Base-by-base conservation (phyloP, 2,329 filamentous ascomycete genomes). In the Ceratocystis lukuohia region DNA sequence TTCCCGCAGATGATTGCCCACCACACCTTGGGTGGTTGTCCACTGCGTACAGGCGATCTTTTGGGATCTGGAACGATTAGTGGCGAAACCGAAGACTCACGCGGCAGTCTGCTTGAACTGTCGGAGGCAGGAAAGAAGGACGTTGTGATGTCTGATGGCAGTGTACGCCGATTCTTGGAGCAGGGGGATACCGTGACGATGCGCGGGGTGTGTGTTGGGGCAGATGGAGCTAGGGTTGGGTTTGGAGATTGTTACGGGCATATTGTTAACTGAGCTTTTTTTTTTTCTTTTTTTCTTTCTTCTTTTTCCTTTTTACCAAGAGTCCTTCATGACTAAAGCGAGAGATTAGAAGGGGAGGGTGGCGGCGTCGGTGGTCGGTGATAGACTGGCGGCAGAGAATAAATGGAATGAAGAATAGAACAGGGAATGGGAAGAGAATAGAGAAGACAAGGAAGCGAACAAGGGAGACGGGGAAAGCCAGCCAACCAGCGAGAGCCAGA, bases 1-100 rank as follows among this genome's bases (percentile, higher is more conserved):
- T 91, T 89, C 75, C 80, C 86, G 1, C 88, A 91, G 74, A 90
- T 91, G 87, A 76, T 92, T 48, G 82, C 88, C 1, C 88, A 91
- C 74, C 88, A 91, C 73, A 85, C 85, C 0, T 79, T 88, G 65
- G 85, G 84, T 1, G 88, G 88, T 5, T 91, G 88, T 74, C 82
- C 83, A 0, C 80, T 91, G 76, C 80, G 82, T 46, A 79, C 84
- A 0, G 88, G 88, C 48, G 88, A 92, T 72, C 74, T 91, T 56
- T 75, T 91, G 4, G 88, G 88, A 2, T 88, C 70, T 7, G 71
- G 71, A 15, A 72, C 71, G 25, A 72, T 73, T 61, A 80, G 78
- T 70, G 79, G 79, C 2, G 74, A 76, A 3, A 74, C 71, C 3
- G 64, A 71, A 0, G 70, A 70, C 4, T 74, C 78, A 70, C 73